A percentile compares a stretch with the other conserved stretches of the same genome.
Evolutionary conservation across 176 grass and related monocot genomes (phyloP).

Genomic region (Elaeis guineensis): DNA sequence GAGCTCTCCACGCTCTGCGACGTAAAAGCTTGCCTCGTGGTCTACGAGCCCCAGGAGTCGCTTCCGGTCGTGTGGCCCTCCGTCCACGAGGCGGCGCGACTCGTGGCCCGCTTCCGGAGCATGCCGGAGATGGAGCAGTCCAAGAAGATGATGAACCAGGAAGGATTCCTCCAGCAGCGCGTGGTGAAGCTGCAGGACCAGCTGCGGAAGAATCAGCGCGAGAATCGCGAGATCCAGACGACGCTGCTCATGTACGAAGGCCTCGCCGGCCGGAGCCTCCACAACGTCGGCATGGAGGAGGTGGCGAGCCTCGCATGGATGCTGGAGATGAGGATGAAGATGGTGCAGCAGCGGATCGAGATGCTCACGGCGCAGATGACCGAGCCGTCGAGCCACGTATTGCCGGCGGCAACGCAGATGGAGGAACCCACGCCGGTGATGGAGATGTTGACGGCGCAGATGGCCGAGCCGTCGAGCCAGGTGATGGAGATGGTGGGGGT

Average conservation of each 20-base stretch:
- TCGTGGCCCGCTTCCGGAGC: conserved; percentile 15
- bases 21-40: neutral
- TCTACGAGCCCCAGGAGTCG: neutral
- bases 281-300: conserved; percentile 17
- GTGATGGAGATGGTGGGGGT: neutral
- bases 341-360: conserved; percentile 1
- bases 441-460: neutral
- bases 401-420: too few relatives aligned
- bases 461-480: too few relatives aligned
- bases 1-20: conserved; percentile 13
- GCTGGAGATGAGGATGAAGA: conserved; percentile 16
- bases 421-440: too few relatives aligned
- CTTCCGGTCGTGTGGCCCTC: conserved; percentile 24
- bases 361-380: neutral
- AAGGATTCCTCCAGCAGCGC: conserved; percentile 24
- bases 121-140: conserved; percentile 28
- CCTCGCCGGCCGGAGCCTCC: conserved; percentile 1
- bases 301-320: conserved; percentile 11
- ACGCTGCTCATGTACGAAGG: conserved; percentile 24
- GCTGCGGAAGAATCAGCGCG: conserved; percentile 16
- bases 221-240: conserved; percentile 18
- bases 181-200: conserved; percentile 26
- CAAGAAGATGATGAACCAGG: conserved; percentile 40
- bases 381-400: too few relatives aligned
- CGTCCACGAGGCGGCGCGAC: neutral